phyloP scores from a whole-genome alignment of 306 rosid species.

The Pterocarpus santalinus region DNA sequence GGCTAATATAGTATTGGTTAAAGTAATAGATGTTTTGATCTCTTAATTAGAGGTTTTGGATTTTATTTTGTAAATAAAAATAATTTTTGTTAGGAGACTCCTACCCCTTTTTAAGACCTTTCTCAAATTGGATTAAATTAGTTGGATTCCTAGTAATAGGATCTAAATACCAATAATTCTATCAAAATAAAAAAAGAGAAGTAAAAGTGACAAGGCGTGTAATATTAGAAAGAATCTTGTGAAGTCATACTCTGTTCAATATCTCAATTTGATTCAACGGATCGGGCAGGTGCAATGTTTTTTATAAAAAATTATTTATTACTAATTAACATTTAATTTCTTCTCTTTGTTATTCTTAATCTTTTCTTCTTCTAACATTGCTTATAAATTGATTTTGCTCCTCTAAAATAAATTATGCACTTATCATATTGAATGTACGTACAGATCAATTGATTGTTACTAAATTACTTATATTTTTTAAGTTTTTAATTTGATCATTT shows the following conservation, averaged over 20 bases:
- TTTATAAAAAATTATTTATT: background rate
- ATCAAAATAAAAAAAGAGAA: too few species aligned
- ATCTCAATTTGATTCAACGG: background rate
- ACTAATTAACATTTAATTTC: background rate
- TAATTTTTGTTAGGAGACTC: too few species aligned
- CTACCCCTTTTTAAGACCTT: too few species aligned
- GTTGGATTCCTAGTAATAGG: too few species aligned
- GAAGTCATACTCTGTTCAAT: background rate
- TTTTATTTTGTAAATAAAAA: too few species aligned
- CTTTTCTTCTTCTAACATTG: too few species aligned
- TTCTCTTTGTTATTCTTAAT: background rate
- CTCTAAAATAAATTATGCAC: background rate
- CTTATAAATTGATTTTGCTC: background rate
- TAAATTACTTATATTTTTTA: background rate
- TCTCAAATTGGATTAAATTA: too few species aligned
- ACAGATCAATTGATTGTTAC: too few species aligned
- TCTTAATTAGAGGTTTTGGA: too few species aligned
- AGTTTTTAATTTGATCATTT: background rate
- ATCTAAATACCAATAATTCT: too few species aligned
- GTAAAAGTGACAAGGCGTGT: background rate
- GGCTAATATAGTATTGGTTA: too few species aligned
- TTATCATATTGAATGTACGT: background rate
- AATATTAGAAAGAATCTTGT: constrained; percentile 5
- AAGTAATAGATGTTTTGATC: too few species aligned
- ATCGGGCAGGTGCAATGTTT: background rate